Evolutionary conservation across 139 green algal species (phyloP), one percentile per base, ranked within the genome.

Genomic region (Raphidocelis subcapitata): DNA sequence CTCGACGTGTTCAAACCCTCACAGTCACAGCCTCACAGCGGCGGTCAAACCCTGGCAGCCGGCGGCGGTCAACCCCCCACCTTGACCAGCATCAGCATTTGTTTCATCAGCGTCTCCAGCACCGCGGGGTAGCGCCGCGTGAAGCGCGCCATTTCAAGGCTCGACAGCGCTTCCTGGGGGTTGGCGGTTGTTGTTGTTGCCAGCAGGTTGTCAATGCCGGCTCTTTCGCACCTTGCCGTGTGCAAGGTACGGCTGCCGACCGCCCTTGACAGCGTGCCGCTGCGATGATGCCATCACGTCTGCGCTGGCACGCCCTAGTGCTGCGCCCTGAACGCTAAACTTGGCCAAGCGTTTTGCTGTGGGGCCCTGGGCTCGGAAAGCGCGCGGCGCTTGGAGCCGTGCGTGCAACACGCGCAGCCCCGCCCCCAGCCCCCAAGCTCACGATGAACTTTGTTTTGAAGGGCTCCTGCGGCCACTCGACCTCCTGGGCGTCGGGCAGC

Each of bases 111-210:
- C 5, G 82, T 85, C 51, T 90, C 81, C 36, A 94, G 80, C 59
- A 97, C 85, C 62, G 84, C 76, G 1, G 92, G 92, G 79, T 97
- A 89, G 29, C 88, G 81, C 33, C 90, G 79, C 21, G 87, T 94
- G 81, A 97, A 97, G 60, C 88, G 89, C 1, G 91, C 75, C 90
- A 97, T 96, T 82, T 95, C 88, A 59, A 97, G 67, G 37, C 86
- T 82, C n/a, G 62, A 63, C 69, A 95, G 64, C 10, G 87, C 83
- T 28, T 83, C 72, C 82, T 87, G 76, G 31, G 69, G n/a, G 62
- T 8, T 8, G 15, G 16, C 29, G 14, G 12, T 31, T 15, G n/a
- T 16, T 12, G 57, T 16, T 16, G 16, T 29, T 32, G 57, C 18
- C 20, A 29, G 57, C 57, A 29, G 57, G 16, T 32, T 16, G 18